These are phyloP conservation scores for Salix purpurea DNA, from an alignment of 345 rosid genomes.

Conservation along the genomic window DNA sequence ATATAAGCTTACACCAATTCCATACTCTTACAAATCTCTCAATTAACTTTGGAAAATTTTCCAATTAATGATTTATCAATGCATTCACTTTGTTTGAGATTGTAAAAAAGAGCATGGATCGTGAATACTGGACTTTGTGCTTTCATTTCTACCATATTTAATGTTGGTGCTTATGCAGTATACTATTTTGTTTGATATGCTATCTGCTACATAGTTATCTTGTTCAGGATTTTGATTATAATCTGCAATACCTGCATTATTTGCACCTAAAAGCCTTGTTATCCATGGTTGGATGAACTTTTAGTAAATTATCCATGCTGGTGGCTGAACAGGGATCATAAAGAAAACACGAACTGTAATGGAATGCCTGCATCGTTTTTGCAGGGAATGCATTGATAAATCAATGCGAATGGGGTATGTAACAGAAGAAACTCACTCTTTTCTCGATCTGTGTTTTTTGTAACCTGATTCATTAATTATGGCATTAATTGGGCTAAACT, in stretches of 20 bases:
- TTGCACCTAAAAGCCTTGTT: neutral
- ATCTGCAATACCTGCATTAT: neutral
- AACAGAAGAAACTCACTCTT: neutral
- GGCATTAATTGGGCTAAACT: constrained; percentile 4
- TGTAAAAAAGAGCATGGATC: neutral
- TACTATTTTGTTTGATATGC: neutral
- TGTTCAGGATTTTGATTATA: constrained; percentile 1
- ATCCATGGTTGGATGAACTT: neutral
- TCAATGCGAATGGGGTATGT: constrained; percentile 94
- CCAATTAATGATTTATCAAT: too few species aligned
- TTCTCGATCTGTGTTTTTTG: neutral
- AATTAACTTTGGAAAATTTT: neutral
- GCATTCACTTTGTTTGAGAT: neutral
- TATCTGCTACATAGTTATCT: neutral
- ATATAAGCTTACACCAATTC: too few species aligned
- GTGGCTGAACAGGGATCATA: constrained; percentile 61
- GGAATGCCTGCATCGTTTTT: constrained; percentile 95
- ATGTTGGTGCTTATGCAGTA: neutral
- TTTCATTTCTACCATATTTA: neutral
- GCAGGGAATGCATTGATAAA: constrained; percentile 94
- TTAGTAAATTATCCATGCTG: constrained; percentile 7
- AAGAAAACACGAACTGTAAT: constrained; percentile 91
- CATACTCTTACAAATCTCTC: neutral
- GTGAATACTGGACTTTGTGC: neutral
- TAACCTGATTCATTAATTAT: neutral